Base-by-base conservation (phyloP, 225 moss, liverwort and hornwort genomes). In the Ulota crispa region DNA sequence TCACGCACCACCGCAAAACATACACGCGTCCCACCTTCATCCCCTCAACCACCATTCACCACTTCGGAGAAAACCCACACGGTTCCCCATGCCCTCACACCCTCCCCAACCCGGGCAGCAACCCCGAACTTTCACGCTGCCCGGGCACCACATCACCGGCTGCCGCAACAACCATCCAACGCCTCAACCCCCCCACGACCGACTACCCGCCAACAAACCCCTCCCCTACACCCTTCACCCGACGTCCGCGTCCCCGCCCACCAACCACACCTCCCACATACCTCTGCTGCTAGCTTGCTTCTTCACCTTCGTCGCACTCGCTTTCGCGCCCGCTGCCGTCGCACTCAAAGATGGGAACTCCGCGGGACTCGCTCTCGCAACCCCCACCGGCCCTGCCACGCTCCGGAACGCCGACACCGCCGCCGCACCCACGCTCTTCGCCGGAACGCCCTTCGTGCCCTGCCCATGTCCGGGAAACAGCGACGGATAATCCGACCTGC, bases 401-500 rank as follows among this genome's bases (percentile, higher is more conserved):
- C 71, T 73, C 65, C 93, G 93, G 42, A 86, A 84, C n/a, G 70
- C 76, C 19, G 91, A 62, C 14, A 68, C 27, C 65, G 78, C 52
- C 52, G 85, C 37, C 8, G 82, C 64, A 26, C 78, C 81, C 54
- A 80, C 78, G 77, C 64, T 13, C 61, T 72, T 86, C 36, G 79
- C 31, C 36, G 73, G 56, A 53, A 63, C 80, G 34, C 62, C 86
- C 83, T 90, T 92, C 34, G 45, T 78, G 4, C 65, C 43, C n/a
- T 82, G 78, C 6, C 83, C 78, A 74, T 88, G 94, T 27, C 91
- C 88, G 60, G 89, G 81, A 23, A 86, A 78, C 61, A 93, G 74
- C 15, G 93, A 89, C 47, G 94, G 91, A 85, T 93, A 94, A 73
- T 94, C 91, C 71, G 82, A 85, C 83, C 98, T 98, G 89, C 78